phyloP scores from a whole-genome alignment of 495 filamentous ascomycete species.

The Cairneyella variabilis region DNA sequence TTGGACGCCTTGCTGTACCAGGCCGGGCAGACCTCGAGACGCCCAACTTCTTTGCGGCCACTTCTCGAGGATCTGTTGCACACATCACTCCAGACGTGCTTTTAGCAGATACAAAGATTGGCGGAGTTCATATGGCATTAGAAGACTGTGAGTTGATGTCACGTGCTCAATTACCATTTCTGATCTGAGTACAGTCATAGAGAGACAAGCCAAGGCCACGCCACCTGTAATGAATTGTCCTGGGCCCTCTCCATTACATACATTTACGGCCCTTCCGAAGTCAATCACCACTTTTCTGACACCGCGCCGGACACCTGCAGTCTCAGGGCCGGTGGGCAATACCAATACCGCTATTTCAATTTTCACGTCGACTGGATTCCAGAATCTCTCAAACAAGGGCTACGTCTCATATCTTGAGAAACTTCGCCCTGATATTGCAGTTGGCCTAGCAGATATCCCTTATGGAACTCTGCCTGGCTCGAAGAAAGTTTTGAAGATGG shows the following conservation, averaged over 20 bases:
- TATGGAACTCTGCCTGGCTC: constrained; percentile 51
- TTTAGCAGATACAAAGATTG: constrained; percentile 55
- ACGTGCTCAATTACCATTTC: constrained; percentile 8
- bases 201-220: constrained; percentile 46
- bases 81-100: constrained; percentile 87
- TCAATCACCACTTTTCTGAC: constrained; percentile 65
- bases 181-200: constrained; percentile 63
- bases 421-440: constrained; percentile 74
- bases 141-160: constrained; percentile 78
- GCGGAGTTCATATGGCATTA: constrained; percentile 72
- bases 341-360: constrained; percentile 68
- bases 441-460: constrained; percentile 75
- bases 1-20: constrained; percentile 60
- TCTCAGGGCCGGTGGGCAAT: constrained; percentile 69
- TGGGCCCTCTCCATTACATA: constrained; percentile 52
- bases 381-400: constrained; percentile 57
- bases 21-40: constrained; percentile 64
- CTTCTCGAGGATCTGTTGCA: constrained; percentile 78
- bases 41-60: constrained; percentile 73
- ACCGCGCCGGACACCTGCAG: constrained; percentile 71
- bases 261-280: constrained; percentile 62
- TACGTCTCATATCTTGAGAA: constrained; percentile 59
- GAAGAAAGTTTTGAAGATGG: constrained; percentile 78
- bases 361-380: constrained; percentile 80
- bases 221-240: constrained; percentile 40